These are phyloP conservation scores for Trichophyton simii DNA, from an alignment of 2,329 filamentous ascomycete species.

Conservation along the genomic window DNA sequence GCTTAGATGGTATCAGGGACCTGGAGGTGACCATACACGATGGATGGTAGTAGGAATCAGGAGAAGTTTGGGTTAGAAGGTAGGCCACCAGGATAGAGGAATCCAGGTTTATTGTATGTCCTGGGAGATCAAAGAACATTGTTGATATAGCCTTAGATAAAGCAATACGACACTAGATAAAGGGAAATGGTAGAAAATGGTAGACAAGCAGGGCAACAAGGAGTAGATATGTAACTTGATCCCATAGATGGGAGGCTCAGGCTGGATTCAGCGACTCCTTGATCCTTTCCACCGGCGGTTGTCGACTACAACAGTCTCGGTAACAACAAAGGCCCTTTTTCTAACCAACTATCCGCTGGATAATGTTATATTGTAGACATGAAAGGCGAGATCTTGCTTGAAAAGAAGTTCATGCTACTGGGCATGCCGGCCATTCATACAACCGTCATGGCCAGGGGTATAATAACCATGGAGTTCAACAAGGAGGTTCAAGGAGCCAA, in stretches of 20 bases:
- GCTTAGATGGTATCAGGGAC: too few species aligned
- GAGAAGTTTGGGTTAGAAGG: background rate
- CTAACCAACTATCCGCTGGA: too few species aligned
- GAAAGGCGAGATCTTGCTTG: background rate
- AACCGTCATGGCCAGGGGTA: background rate
- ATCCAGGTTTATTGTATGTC: background rate
- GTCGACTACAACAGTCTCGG: background rate
- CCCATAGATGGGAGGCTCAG: background rate
- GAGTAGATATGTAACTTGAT: background rate
- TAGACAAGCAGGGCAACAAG: background rate
- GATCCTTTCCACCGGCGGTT: background rate
- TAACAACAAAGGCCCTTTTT: background rate
- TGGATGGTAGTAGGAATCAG: too few species aligned
- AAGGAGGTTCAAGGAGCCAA: background rate
- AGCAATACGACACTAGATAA: background rate
- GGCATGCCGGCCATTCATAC: background rate
- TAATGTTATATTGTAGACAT: background rate
- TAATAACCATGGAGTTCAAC: background rate
- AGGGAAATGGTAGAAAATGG: background rate
- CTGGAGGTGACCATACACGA: too few species aligned
- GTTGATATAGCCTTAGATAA: background rate
- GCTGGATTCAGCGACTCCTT: background rate
- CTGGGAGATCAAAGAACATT: background rate
- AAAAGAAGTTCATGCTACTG: background rate
- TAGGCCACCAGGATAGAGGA: background rate